Evolutionary conservation across 2,329 filamentous ascomycete species (phyloP), one percentile per base, ranked within the genome.

Genomic region (Fusarium siculi): DNA sequence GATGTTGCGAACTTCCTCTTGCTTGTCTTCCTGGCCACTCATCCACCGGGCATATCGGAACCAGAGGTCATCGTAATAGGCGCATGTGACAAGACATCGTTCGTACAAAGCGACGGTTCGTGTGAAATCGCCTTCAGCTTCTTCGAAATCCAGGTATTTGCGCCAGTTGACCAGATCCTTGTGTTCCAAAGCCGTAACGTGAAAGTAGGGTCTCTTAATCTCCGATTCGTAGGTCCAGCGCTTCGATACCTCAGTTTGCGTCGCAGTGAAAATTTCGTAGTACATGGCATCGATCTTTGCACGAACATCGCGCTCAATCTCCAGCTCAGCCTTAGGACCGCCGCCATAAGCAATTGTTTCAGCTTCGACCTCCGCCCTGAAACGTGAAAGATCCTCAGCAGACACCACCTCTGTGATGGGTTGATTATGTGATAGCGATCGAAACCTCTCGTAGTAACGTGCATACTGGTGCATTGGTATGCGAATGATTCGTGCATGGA

Each of bases 61-160:
- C 96, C 96, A 99, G 82, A 98, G 97, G 80, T 98, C 96, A 55
- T 98, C 96, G 80, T 99, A 98, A 75, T 97, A 93, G 21, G 96
- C 96, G 78, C 94, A 97, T 1, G 94, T 96, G 40, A 97, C 94
- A 58, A 99, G 84, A 77, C 95, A 98, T 57, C 96, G 92, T 85
- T 99, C 96, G 80, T 99, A 98, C 37, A 99, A 84, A 79, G 96
- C 96, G 10, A 93, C 89, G 50, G 88, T 92, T 66, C 96, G 90
- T 19, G 87, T 83, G 74, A 91, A 94, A 73, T 95, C 90, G 58
- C 93, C 94, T 81, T 97, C 93, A 0, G 88, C 84, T 83, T 99
- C 96, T 80, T 99, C 96, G 76, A 97, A 98, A 80, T 98, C 96
- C 49, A 99, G 89, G 78, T 98, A 99, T 79, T 97, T 97, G 77